Conservation (phyloP, 2,329 filamentous ascomycete species). For the Alternaria sp. region DNA sequence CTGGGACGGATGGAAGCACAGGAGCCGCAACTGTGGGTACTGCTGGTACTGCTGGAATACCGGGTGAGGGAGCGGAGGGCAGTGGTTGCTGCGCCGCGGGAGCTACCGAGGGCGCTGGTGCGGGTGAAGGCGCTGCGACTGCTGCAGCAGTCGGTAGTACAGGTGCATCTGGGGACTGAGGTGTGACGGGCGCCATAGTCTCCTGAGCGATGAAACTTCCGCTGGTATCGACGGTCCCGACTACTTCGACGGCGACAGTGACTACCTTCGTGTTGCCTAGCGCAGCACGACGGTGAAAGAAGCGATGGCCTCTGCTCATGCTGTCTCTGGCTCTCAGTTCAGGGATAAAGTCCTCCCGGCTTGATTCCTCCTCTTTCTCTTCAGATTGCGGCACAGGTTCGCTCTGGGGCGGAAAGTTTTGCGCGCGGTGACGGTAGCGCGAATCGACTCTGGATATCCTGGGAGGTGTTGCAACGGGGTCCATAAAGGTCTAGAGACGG, state of each 20-base stretch:
- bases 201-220: slow-evolving; percentile 35
- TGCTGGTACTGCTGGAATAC: slow-evolving; percentile 3
- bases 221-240: slow-evolving; percentile 37
- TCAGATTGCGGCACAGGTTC: background rate
- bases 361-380: slow-evolving; percentile 18
- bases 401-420: slow-evolving; percentile 14
- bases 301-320: slow-evolving; percentile 41
- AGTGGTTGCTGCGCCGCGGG: slow-evolving; percentile 5
- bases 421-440: slow-evolving; percentile 31
- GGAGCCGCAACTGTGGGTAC: slow-evolving; percentile 17
- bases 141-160: background rate
- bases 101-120: background rate
- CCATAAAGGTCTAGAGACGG: slow-evolving; percentile 35
- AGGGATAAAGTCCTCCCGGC: slow-evolving; percentile 12
- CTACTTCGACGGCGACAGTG: slow-evolving; percentile 39
- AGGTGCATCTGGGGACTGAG: background rate
- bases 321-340: slow-evolving; percentile 27
- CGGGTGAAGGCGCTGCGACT: background rate
- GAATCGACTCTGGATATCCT: slow-evolving; percentile 32
- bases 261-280: slow-evolving; percentile 24
- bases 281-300: slow-evolving; percentile 43
- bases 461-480: slow-evolving; percentile 24
- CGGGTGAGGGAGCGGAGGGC: slow-evolving; percentile 7
- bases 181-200: slow-evolving; percentile 21
- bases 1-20: slow-evolving; percentile 30